Evolutionary conservation across 2,329 filamentous ascomycete species (phyloP), one percentile per base, ranked within the genome.

Genomic region (Phaeophleospora eucalypticola): DNA sequence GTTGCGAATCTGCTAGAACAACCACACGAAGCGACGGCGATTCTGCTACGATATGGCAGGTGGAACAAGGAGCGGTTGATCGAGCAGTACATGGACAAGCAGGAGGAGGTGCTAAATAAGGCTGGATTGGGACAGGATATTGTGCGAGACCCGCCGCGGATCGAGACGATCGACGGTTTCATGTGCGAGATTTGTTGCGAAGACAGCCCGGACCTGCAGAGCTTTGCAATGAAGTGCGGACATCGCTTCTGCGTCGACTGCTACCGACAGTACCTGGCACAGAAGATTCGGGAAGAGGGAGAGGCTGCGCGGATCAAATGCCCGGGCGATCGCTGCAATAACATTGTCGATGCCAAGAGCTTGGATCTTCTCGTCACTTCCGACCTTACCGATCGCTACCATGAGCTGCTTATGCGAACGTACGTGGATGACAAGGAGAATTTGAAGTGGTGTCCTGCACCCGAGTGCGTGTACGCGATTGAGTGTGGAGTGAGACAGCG

Each of bases 61-160:
- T 98, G 93, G 93, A 97, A 97, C 69, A 93, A 95, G 67, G 93
- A 98, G 66, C 83, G 87, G 33, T 68, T 98, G 57, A 90, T 97
- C 47, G 93, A 98, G 63, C 84, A 89, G 54, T 97, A 97, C 68
- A 96, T 98, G 90, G 91, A 98, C 55, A 80, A 81, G 41, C 83
- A 86, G 3, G 82, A 86, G 49, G 81, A 85, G 62, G 81, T 93
- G 2, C 73, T 97, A 27, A 89, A 95, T 60, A 83, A 83, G 51
- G 90, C 91, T 12, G 93, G 93, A 0, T 71, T 98, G 21, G 85
- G 84, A 29, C 79, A 83, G 45, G 81, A 75, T 50, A 75, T 79
- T n/a, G 71, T 72, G 1, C 46, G 50, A 29, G 72, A 72, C 9
- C 75, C 78, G 9, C 86, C 87, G 2, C 83, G 80, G 61, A 77